Base-by-base conservation (phyloP, 345 rosid genomes). In the Arabidopsis arenosa region DNA sequence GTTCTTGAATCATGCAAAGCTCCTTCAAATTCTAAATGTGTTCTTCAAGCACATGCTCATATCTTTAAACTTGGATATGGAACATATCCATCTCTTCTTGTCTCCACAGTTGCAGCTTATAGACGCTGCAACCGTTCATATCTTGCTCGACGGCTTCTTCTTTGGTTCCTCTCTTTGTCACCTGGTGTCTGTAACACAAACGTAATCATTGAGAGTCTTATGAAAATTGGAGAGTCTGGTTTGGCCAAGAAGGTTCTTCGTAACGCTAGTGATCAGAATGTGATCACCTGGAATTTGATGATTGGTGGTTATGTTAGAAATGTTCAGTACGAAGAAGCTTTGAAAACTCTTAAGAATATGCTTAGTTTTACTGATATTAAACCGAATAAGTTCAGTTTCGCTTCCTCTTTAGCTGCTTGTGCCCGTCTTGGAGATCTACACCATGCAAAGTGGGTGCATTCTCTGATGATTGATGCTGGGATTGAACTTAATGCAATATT, bases 221-320 rank as follows among this genome's bases (percentile, higher is more conserved):
- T 87, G 82, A 80, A 55, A 70, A 49, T n/a, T 2, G 88, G 92
- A 65, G 87, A 91, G 43, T 82, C 66, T 65, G 83, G 71, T 63
- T 64, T 84, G 37, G 97, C 96, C 4, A 83, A 78, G 75, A 85
- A 80, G 85, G 75, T 88, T 37, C 88, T 93, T 39, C 55, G 68
- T 39, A 81, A 80, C 72, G 82, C 85, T 71, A 80, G 79, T 28
- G 55, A 12, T 10, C 68, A 56, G 43, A 89, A 93, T 84, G 88
- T 86, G 58, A 85, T 88, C 30, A 75, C 96, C 11, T 93, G 97
- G 97, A 93, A 91, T 72, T 78, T 92, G 32, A 81, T 93, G 87
- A 88, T 93, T 12, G 83, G 89, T 13, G 93, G 93, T 53, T 84
- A 82, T 61, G 83, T 86, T 33, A 87, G 77, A 57, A 89, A 91